A percentile compares a stretch with the other conserved stretches of the same genome.
Evolutionary conservation across 345 rosid species (phyloP).

Genomic region (Carallia brachiata): DNA sequence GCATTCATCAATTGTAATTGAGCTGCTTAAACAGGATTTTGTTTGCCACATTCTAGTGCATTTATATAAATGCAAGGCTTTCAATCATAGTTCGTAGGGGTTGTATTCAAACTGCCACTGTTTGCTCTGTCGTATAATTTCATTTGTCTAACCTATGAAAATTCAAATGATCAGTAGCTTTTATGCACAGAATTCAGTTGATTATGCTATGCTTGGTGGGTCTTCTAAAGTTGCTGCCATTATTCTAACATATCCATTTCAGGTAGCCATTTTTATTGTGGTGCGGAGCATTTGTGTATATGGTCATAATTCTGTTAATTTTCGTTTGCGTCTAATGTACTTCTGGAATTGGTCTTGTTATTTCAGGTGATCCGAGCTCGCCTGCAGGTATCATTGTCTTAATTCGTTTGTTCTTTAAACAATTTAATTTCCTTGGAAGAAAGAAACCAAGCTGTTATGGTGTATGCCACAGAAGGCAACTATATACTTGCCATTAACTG

Average conservation of each 20-base stretch:
- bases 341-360: not conserved
- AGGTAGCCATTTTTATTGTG: constrained; percentile 35
- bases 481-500: not conserved
- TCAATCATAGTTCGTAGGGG: not conserved
- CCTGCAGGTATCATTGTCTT: constrained; percentile 54
- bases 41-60: not conserved
- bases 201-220: constrained; percentile 87
- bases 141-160: not conserved
- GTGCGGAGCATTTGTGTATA: not conserved
- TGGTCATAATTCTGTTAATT: constrained; percentile 10
- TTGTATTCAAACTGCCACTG: too few relatives aligned
- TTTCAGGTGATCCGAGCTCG: constrained; percentile 86
- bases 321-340: constrained; percentile 14
- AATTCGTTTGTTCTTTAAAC: not conserved
- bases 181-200: constrained; percentile 62
- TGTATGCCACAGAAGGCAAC: constrained; percentile 6
- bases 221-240: constrained; percentile 88
- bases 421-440: not conserved
- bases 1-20: not conserved
- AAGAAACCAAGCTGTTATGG: constrained; percentile 6
- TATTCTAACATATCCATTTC: constrained; percentile 84
- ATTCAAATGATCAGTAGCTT: constrained; percentile 12
- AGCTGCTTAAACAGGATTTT: not conserved
- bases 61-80: not conserved
- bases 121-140: not conserved